phyloP scores from a whole-genome alignment of 1,139 yeast species.

The Wickerhamiella infanticola region DNA sequence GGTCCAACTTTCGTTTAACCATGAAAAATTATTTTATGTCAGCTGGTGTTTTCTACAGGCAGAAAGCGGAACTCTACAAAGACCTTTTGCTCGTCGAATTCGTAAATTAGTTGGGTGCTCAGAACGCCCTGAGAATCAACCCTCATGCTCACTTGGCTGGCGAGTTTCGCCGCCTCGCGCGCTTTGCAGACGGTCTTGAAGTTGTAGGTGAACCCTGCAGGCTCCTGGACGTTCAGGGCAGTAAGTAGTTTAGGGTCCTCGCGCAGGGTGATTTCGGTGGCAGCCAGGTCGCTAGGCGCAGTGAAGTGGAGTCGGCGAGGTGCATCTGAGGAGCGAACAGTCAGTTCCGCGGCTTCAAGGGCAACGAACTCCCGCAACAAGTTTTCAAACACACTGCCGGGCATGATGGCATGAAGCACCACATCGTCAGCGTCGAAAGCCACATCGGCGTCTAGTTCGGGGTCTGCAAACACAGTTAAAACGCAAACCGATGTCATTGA shows the following conservation, averaged over 20 bases:
- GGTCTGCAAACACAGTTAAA: conserved; percentile 5
- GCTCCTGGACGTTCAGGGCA: conserved; percentile 21
- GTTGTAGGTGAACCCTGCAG: conserved; percentile 16
- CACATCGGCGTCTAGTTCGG: conserved; percentile 8
- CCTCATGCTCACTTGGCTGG: conserved; percentile 21
- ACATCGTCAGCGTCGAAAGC: conserved; percentile 33
- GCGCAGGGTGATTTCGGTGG: conserved; percentile 53
- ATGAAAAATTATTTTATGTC: neutral
- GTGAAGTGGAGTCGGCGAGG: conserved; percentile 30
- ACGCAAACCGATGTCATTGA: conserved; percentile 11
- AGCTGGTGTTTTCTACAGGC: conserved; percentile 8
- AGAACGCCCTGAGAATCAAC: conserved; percentile 21
- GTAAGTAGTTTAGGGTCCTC: conserved; percentile 48
- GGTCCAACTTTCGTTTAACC: conserved; percentile 2
- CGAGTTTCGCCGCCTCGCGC: conserved; percentile 20
- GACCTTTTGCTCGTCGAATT: conserved; percentile 17
- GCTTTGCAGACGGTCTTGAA: conserved; percentile 17
- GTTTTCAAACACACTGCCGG: conserved; percentile 48
- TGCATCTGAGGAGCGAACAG: conserved; percentile 26
- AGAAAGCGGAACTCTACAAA: conserved; percentile 22
- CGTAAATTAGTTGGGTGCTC: conserved; percentile 22
- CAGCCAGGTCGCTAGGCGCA: conserved; percentile 55
- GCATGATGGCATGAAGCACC: conserved; percentile 48
- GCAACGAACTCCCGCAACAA: conserved; percentile 54
- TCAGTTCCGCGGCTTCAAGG: conserved; percentile 44